Evolutionary conservation across 495 filamentous ascomycete genomes (phyloP).

Genomic region (Chaetomium tenue): DNA sequence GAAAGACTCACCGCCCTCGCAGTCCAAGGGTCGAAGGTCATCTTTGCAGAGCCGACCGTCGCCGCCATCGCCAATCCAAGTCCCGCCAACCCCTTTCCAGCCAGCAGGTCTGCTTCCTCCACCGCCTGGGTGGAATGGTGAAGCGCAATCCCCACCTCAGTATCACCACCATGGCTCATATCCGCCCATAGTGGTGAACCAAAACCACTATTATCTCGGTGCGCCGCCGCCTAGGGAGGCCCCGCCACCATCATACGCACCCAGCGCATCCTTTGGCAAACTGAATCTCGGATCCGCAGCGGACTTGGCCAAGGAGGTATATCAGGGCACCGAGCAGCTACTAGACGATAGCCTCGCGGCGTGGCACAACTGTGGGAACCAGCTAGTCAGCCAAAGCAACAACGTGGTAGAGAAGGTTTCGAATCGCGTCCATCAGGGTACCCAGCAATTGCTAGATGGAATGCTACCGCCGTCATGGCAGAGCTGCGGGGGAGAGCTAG

Average conservation of each 20-base stretch:
- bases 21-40: constrained; percentile 23
- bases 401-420: constrained; percentile 57
- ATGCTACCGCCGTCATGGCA: constrained; percentile 40
- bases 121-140: constrained; percentile 36
- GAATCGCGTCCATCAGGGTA: constrained; percentile 40
- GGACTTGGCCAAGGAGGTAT: constrained; percentile 39
- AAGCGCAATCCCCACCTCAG: constrained; percentile 23
- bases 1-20: constrained; percentile 28
- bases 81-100: constrained; percentile 30
- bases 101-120: constrained; percentile 39
- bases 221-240: constrained; percentile 30
- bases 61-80: constrained; percentile 21
- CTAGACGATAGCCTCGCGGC: constrained; percentile 41
- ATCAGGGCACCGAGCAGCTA: constrained; percentile 32
- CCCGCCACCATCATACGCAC: constrained; percentile 23
- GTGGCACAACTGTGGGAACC: constrained; percentile 40
- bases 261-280: constrained; percentile 33
- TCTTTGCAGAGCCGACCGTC: constrained; percentile 24
- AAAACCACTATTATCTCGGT: constrained; percentile 48
- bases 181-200: constrained; percentile 49
- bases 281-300: constrained; percentile 41
- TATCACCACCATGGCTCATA: constrained; percentile 34
- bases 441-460: constrained; percentile 36
- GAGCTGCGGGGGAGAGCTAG: constrained; percentile 40
- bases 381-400: constrained; percentile 47